These are phyloP conservation scores for Metschnikowia henanensis DNA, from an alignment of 805 yeast genomes.

Conservation along the genomic window DNA sequence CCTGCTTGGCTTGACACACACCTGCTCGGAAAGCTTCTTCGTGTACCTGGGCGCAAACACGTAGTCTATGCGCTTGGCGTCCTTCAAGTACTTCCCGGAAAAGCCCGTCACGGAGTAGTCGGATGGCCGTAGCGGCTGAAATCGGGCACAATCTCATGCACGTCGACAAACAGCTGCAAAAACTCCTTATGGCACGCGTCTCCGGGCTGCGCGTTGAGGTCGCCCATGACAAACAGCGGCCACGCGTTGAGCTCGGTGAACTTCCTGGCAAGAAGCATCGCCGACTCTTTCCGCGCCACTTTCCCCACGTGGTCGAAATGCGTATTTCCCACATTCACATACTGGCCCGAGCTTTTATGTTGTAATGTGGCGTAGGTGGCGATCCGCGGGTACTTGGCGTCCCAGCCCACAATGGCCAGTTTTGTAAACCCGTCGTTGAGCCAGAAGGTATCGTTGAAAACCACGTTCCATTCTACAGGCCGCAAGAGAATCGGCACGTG, in stretches of 20 bases:
- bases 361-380: slow-evolving; percentile 20
- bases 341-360: slow-evolving; percentile 11
- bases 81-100: slow-evolving; percentile 26
- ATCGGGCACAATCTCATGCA: slow-evolving; percentile 21
- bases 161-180: slow-evolving; percentile 18
- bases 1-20: slow-evolving; percentile 18
- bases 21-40: slow-evolving; percentile 12
- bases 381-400: slow-evolving; percentile 21
- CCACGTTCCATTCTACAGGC: slow-evolving; percentile 18
- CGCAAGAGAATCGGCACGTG: slow-evolving; percentile 20
- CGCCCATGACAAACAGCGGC: slow-evolving; percentile 35
- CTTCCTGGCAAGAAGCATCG: slow-evolving; percentile 8
- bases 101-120: slow-evolving; percentile 35
- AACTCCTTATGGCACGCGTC: slow-evolving; percentile 22
- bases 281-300: slow-evolving; percentile 14
- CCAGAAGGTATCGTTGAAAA: slow-evolving; percentile 20
- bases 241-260: slow-evolving; percentile 21
- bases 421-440: slow-evolving; percentile 16
- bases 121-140: slow-evolving; percentile 29
- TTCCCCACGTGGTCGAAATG: slow-evolving; percentile 22
- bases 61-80: slow-evolving; percentile 35
- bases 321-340: slow-evolving; percentile 21
- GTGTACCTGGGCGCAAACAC: slow-evolving; percentile 30
- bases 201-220: slow-evolving; percentile 26
- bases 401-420: slow-evolving; percentile 19